Base-by-base conservation (phyloP, 768 basidiomycete genomes). In the Lentinula detonsa region DNA sequence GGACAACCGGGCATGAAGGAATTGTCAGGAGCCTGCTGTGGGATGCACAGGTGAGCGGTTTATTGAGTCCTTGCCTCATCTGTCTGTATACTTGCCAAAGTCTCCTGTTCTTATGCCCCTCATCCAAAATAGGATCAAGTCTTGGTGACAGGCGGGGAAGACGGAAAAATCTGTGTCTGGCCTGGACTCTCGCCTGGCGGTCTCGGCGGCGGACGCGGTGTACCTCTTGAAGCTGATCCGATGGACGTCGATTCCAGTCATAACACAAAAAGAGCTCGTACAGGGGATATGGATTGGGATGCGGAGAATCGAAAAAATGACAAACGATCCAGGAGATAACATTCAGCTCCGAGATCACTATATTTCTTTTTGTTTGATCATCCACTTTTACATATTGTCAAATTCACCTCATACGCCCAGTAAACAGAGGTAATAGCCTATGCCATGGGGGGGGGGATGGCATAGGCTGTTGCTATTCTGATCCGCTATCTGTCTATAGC, bases 1-100 rank as follows among this genome's bases (percentile, higher is more conserved):
- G 84, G 84, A 74, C 80, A 13, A 74, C 75, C 10, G 82, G 81
- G 7, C 86, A 88, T 66, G 66, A 71, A 5, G 86, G 84, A 3
- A 66, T 88, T 18, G 81, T 88, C 2, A 78, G 86, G 23, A 80
- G 81, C 11, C 66, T 85, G 7, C 62, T 80, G 23, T 85, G 80
- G 78, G 86, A 88, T 63, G 79, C 84, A 67, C 66, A 76, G 61
- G 85, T 85, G 13, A 43, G 67, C 61, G 31, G 8, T 9, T 28
- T 55, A 59, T 61, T 39, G 21, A 28, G 28, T 28, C 28, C 40
- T 43, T 28, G 5, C 43, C 4, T 48, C 31, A 16, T 37, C 21
- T 39, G 50, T n/a, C n/a, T 28, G 23, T 11, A 15, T 45, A 16
- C 7, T 60, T 11, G 52, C 31, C 8, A 33, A 31, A 23, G n/a